Conservation (phyloP, 2,329 filamentous ascomycete genomes). For the Ilyonectria destructans region DNA sequence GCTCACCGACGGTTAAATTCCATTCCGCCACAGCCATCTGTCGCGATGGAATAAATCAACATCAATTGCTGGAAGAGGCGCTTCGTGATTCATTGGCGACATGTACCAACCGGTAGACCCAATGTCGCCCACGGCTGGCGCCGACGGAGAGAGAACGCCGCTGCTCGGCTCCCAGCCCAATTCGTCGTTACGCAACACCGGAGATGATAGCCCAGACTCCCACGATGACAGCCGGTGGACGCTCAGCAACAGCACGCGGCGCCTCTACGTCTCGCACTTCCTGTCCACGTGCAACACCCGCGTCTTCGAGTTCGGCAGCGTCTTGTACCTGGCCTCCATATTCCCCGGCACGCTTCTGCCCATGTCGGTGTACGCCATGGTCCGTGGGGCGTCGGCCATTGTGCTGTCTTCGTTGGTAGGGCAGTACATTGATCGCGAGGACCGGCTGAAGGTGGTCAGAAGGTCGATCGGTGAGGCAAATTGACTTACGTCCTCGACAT, state of each 20-base stretch:
- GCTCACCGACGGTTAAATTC: not conserved
- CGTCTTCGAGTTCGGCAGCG: constrained; percentile 75
- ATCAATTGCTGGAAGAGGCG: not conserved
- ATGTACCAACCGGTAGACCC: constrained; percentile 31
- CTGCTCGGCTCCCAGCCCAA: constrained; percentile 9
- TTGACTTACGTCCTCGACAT: not conserved
- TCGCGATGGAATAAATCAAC: not conserved
- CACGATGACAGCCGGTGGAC: constrained; percentile 27
- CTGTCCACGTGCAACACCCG: constrained; percentile 78
- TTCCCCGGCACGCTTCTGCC: constrained; percentile 75
- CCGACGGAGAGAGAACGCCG: constrained; percentile 14
- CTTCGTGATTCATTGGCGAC: constrained; percentile 11
- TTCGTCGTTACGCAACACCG: not conserved
- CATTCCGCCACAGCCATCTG: not conserved
- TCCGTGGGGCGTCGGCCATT: constrained; percentile 71
- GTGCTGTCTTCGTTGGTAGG: constrained; percentile 74
- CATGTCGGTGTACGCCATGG: constrained; percentile 79
- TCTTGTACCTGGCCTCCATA: constrained; percentile 71
- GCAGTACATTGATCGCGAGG: constrained; percentile 69
- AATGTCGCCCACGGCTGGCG: constrained; percentile 8
- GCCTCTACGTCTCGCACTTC: constrained; percentile 73
- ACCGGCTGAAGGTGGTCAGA: constrained; percentile 67
- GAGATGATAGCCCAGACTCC: not conserved
- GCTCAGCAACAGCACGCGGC: constrained; percentile 39
- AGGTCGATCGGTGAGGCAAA: constrained; percentile 60